Base-by-base conservation (phyloP, 306 rosid species). In the Prinsepia uniflora region DNA sequence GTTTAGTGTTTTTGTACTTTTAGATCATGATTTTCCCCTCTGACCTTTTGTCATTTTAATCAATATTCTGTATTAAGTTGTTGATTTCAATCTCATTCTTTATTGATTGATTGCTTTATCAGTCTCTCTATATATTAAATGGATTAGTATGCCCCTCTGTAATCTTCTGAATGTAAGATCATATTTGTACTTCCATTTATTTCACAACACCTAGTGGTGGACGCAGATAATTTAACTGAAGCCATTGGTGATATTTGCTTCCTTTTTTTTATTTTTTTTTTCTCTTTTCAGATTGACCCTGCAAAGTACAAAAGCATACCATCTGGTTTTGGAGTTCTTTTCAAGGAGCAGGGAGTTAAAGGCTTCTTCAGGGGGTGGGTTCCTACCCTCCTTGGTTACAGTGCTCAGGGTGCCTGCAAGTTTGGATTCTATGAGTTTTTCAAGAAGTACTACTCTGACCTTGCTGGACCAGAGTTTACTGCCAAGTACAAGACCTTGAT, bases 371-470 rank as follows among this genome's bases (percentile, higher is more conserved):
- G 92, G 76, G 99, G 99, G n/a, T 91, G 99, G 99, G 96, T 84
- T 46, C 99, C 99, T 24, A 95, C 99, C 55, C 80, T 95, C 75
- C 84, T 95, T 24, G 99, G 99, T 81, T 91, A 95, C 85, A 89
- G 99, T 85, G 97, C 93, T 48, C 99, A 95, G 85, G 97, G 99
- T 82, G 99, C 97, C 70, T 91, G 96, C 91, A 95, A 95, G 77
- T 91, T 81, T 70, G 99, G 99, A 42, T 91, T 91, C 82, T 95
- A 95, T 14, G 99, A 95, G 75, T 95, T 85, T 80, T 91, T 95
- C 73, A 95, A 95, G 89, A 95, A 91, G 84, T 91, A 87, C 79
- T 91, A 89, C 73, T 89, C 97, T 58, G 99, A 95, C 79, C 79
- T 95, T 82, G 96, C 91, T 72, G 99, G 99, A 17, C 99, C 97